Base-by-base conservation (phyloP, 1,139 yeast genomes). In the Yamadazyma triangularis region DNA sequence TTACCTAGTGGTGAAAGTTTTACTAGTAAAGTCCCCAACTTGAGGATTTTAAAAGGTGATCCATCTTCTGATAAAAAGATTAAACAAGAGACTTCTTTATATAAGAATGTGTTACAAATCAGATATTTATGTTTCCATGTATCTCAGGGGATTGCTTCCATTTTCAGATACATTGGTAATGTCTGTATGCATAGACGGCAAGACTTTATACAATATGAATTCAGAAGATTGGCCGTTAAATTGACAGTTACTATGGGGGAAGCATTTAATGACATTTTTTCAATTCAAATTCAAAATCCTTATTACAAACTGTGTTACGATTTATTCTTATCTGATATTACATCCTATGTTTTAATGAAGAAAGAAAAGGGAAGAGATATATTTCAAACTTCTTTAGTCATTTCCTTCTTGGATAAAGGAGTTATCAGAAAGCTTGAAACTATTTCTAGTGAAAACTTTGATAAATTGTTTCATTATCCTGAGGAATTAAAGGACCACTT, bases 101-200 rank as follows among this genome's bases (percentile, higher is more conserved):
- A 64, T 54, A 82, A 81, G 43, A 83, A 82, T 43, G 57, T 81
- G 0, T 53, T 74, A 2, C 78, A 79, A 40, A 49, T 79, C 13
- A 65, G 87, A 33, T 64, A 64, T 35, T 59, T 78, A 25, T 54
- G 65, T 27, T 66, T 70, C 34, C 66, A 73, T 28, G 53, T 77
- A 19, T 81, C 74, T 38, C 67, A 74, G 4, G 67, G 73, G 43
- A 54, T 73, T 3, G 55, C 73, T 4, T 59, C 60, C 28, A 41
- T 68, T 4, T 60, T 70, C 28, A 52, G 60, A 14, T 51, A 70
- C 11, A 39, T 72, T 10, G 66, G 68, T 2, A 54, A 70, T 21
- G 54, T 72, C 9, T 55, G 64, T 25, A 57, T 65, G 58, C 70
- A 66, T 32, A 64, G 65, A 35, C 56, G 73, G 29, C 73, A 68